Base-by-base conservation (phyloP, 108 stramenopile species). In the Fistulifera pelliculosa region DNA sequence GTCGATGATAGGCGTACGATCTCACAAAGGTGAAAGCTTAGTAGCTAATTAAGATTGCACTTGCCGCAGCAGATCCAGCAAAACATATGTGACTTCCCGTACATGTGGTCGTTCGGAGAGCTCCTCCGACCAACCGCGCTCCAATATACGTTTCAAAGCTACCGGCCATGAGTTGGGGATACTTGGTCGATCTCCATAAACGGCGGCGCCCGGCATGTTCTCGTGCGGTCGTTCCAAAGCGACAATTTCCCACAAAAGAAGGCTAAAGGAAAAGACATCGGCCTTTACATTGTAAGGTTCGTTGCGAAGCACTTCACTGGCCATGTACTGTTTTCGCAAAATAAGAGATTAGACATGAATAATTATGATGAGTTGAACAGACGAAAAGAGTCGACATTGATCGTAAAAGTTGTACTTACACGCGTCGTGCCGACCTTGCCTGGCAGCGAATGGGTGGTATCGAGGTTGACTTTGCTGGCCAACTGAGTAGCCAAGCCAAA, bases 211-310 rank as follows among this genome's bases (percentile, higher is more conserved):
- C 18, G 60, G 70, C 74, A 70, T 70, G 58, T 75, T 69, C 39
- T 56, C 41, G 49, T 76, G 84, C 27, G 82, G 78, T 22, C 69
- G 76, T 52, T 81, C 77, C 38, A 77, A 44, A 1, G 75, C 55
- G 41, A 68, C 77, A 12, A 81, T 54, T 47, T 85, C 80, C 71
- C 71, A 80, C 11, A 85, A 54, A 15, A 85, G 48, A 47, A 85
- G 70, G 10, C 80, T 80, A 57, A 85, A 85, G 0, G 79, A 77
- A 63, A 76, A 87, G 11, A 79, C 81, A 63, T 88, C 87, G 8
- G 76, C 79, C 12, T 60, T 61, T 24, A 59, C 57, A 53, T 78
- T 71, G 67, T 90, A 90, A 13, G 75, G 64, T 45, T 66, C 47
- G 13, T 65, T 62, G 1, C 51, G 45, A 13, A 70, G 70, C 17